Evolutionary conservation across 495 filamentous ascomycete species (phyloP).

Genomic region (Talaromyces liani): DNA sequence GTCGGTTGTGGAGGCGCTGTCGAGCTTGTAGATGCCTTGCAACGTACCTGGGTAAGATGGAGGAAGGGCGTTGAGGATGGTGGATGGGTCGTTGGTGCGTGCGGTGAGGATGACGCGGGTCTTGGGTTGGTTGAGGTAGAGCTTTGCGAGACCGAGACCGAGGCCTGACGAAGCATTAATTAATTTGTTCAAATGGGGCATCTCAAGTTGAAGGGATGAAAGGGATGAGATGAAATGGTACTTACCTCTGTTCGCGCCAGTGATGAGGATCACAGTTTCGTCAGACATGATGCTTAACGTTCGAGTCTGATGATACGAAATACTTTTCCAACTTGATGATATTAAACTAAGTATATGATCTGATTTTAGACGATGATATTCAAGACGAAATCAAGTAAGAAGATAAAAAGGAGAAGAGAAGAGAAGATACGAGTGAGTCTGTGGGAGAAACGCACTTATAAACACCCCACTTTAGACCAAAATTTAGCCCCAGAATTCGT

Average conservation of each 20-base stretch:
- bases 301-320: neutral
- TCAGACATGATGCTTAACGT: neutral
- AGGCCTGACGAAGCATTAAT: slow-evolving; percentile 26
- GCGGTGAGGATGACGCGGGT: slow-evolving; percentile 39
- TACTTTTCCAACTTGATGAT: no score
- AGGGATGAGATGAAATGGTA: neutral
- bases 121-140: slow-evolving; percentile 30
- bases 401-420: no score
- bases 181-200: neutral
- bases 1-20: slow-evolving; percentile 6
- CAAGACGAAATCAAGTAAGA: no score
- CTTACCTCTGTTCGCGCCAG: slow-evolving; percentile 18
- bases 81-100: slow-evolving; percentile 21
- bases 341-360: no score
- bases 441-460: neutral
- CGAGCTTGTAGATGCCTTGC: slow-evolving; percentile 6
- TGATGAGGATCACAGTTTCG: slow-evolving; percentile 14
- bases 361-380: no score
- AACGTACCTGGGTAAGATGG: slow-evolving; percentile 21
- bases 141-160: slow-evolving; percentile 29
- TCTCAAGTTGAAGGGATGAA: neutral
- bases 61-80: slow-evolving; percentile 17
- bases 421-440: neutral
- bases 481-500: neutral
- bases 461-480: neutral